Evolutionary conservation across 768 basidiomycete genomes (phyloP).

Genomic region (Psilocybe cubensis): DNA sequence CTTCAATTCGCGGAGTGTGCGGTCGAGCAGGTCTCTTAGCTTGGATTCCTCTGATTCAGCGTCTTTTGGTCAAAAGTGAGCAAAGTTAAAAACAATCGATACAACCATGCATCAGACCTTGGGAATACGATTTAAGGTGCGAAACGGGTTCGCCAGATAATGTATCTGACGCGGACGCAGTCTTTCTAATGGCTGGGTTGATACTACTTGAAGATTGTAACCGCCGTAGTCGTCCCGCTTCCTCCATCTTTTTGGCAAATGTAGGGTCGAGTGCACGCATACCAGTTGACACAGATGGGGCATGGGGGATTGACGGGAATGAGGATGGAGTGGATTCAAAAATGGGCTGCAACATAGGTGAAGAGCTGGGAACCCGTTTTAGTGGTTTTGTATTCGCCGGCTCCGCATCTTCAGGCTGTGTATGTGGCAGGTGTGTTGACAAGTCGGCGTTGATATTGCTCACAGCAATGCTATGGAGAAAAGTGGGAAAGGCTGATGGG

Average conservation of each 20-base stretch:
- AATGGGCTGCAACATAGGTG: slow-evolving; percentile 10
- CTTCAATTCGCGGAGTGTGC: slow-evolving; percentile 2
- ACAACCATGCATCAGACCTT: neutral
- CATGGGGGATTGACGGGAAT: neutral
- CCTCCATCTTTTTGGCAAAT: slow-evolving; percentile 13
- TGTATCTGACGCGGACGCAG: neutral
- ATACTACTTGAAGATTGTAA: slow-evolving; percentile 5
- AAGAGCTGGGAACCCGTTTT: slow-evolving; percentile 9
- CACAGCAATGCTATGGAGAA: slow-evolving; percentile 5
- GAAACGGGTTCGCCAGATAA: neutral
- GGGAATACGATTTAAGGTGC: neutral
- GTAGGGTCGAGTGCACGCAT: neutral
- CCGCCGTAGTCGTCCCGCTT: slow-evolving; percentile 7
- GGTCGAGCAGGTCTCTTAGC: slow-evolving; percentile 5
- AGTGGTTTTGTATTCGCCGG: neutral
- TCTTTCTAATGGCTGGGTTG: neutral
- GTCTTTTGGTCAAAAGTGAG: neutral
- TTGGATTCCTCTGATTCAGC: neutral
- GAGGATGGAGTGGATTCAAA: neutral
- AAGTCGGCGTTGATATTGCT: neutral
- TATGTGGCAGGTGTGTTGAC: neutral
- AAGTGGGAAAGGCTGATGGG: slow-evolving; percentile 1
- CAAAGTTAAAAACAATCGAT: neutral
- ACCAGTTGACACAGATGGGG: neutral
- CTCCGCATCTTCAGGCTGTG: neutral